Conservation (phyloP, 2,329 filamentous ascomycete genomes). For the Fusarium oligoseptatum region DNA sequence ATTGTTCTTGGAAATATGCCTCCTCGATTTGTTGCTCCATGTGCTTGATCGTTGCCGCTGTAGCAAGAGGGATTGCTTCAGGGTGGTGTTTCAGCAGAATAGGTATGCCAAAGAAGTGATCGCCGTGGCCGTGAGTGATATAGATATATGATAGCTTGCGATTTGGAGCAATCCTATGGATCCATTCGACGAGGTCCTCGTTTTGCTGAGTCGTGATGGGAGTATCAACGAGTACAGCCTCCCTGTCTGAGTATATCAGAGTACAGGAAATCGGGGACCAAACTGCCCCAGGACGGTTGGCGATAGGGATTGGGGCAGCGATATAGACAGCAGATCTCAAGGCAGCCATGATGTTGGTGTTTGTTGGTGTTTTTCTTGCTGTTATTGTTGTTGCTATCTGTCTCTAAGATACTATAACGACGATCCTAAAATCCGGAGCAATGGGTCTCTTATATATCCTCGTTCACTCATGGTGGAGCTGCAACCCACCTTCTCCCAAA, state of each 20-base stretch:
- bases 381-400: no score
- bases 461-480: not conserved
- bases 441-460: not conserved
- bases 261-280: slow-evolving; percentile 16
- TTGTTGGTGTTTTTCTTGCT: not conserved
- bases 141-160: slow-evolving; percentile 7
- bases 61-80: not conserved
- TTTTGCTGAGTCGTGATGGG: slow-evolving; percentile 2
- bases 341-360: not conserved
- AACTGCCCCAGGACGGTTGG: not conserved
- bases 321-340: not conserved
- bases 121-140: slow-evolving; percentile 9
- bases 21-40: slow-evolving; percentile 15
- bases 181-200: slow-evolving; percentile 2
- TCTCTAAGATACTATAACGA: not conserved
- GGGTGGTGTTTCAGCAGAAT: not conserved
- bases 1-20: not conserved
- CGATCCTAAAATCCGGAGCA: not conserved
- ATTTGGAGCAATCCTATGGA: not conserved
- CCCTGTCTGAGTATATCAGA: not conserved
- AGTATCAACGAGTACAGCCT: slow-evolving; percentile 11
- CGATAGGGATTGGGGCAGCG: not conserved
- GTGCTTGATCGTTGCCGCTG: not conserved
- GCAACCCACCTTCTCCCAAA: not conserved
- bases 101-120: slow-evolving; percentile 11